phyloP scores from a whole-genome alignment of 352 stramenopile genomes.

The Pythium pyrilobum region DNA sequence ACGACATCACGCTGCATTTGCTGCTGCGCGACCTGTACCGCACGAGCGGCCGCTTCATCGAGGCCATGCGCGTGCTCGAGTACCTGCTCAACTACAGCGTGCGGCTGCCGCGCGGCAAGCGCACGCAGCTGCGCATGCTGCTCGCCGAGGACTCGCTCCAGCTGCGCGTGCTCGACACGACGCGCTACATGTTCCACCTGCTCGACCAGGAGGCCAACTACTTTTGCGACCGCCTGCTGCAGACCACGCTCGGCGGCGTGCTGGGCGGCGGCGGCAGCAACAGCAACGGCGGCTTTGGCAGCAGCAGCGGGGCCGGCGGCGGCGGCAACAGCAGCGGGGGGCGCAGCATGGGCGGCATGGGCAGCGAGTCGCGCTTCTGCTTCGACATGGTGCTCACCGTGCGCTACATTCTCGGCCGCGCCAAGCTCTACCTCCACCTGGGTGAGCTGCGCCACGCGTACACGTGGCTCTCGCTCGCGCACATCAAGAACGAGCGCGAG shows the following conservation, averaged over 20 bases:
- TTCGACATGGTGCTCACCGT: slow-evolving; percentile 80
- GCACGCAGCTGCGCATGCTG: slow-evolving; percentile 72
- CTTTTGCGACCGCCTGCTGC: slow-evolving; percentile 60
- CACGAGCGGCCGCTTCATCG: slow-evolving; percentile 68
- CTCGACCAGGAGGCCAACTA: slow-evolving; percentile 72
- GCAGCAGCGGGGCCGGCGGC: slow-evolving; percentile 40
- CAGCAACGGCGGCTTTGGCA: slow-evolving; percentile 49
- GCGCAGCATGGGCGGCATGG: slow-evolving; percentile 54
- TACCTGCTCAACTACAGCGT: slow-evolving; percentile 71
- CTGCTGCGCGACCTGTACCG: slow-evolving; percentile 75
- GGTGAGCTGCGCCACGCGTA: slow-evolving; percentile 52
- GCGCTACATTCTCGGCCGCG: slow-evolving; percentile 61
- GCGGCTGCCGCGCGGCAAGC: slow-evolving; percentile 69
- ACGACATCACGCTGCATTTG: slow-evolving; percentile 82
- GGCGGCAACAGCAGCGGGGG: slow-evolving; percentile 62
- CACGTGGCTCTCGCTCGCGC: slow-evolving; percentile 68
- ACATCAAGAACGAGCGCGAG: slow-evolving; percentile 73
- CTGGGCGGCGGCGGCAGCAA: slow-evolving; percentile 50
- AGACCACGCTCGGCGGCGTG: slow-evolving; percentile 53
- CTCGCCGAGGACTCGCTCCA: slow-evolving; percentile 74
- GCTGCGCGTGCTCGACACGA: slow-evolving; percentile 68
- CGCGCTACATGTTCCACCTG: slow-evolving; percentile 62
- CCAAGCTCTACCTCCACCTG: slow-evolving; percentile 56
- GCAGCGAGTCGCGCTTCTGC: slow-evolving; percentile 68
- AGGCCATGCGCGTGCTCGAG: slow-evolving; percentile 74